These are phyloP conservation scores for Aspergillus flavus DNA, from an alignment of 2,329 filamentous ascomycete species.

Conservation along the genomic window DNA sequence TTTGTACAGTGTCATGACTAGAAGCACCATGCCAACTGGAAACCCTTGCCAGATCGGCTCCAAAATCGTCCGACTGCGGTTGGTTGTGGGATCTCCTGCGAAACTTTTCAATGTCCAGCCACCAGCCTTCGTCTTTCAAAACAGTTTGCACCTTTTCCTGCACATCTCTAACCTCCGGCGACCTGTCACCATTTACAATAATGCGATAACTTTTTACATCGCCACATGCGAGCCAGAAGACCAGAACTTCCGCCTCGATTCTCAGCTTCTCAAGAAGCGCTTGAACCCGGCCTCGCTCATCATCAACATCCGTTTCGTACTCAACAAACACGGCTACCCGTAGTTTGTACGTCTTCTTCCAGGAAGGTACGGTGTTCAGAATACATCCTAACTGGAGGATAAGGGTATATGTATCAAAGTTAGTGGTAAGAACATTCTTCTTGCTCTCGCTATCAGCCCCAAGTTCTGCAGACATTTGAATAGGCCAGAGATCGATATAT, in stretches of 20 bases:
- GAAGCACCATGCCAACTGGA: slow-evolving; percentile 56
- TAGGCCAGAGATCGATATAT: slow-evolving; percentile 87
- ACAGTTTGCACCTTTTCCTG: slow-evolving; percentile 66
- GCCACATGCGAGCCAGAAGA: slow-evolving; percentile 80
- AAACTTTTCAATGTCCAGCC: slow-evolving; percentile 69
- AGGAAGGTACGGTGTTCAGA: slow-evolving; percentile 75
- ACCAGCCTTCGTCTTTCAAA: slow-evolving; percentile 76
- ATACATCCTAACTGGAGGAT: slow-evolving; percentile 87
- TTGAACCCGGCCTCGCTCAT: slow-evolving; percentile 72
- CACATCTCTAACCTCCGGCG: slow-evolving; percentile 55
- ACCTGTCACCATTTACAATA: slow-evolving; percentile 70
- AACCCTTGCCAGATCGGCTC: slow-evolving; percentile 42
- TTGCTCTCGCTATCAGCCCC: slow-evolving; percentile 65
- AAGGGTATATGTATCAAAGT: slow-evolving; percentile 89
- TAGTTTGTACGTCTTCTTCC: slow-evolving; percentile 72
- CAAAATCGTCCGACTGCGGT: slow-evolving; percentile 19
- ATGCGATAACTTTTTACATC: slow-evolving; percentile 72
- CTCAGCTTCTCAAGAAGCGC: slow-evolving; percentile 77
- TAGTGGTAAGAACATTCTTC: slow-evolving; percentile 74
- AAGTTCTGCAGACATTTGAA: slow-evolving; percentile 88
- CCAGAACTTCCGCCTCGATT: slow-evolving; percentile 76
- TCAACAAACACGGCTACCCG: slow-evolving; percentile 87
- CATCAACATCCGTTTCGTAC: slow-evolving; percentile 79
- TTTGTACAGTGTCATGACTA: slow-evolving; percentile 53
- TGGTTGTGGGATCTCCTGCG: slow-evolving; percentile 26